Evolutionary conservation across 179 eudicot genomes (phyloP), one percentile per base, ranked within the genome.

Genomic region (Patellifolia procumbens): DNA sequence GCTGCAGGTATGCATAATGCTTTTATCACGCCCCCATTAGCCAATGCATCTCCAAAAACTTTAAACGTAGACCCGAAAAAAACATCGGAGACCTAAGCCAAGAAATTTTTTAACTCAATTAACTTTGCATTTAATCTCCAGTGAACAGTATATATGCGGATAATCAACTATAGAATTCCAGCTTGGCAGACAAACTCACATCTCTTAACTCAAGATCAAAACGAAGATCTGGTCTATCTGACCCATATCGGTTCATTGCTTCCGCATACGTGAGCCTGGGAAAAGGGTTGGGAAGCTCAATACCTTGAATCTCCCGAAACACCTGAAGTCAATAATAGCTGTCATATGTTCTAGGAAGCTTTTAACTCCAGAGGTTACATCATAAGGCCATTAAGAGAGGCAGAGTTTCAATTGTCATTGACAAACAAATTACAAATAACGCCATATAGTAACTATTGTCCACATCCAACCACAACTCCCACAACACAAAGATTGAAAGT

Each of bases 201-300:
- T 94, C 92, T 88, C 78, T 89, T 74, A 94, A 75, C 82, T 94
- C 93, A 80, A 94, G 91, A 77, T 83, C 94, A 88, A 94, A 94
- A 68, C 98, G 98, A 73, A 83, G 81, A 87, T 94, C 98, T 67
- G 97, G 98, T 81, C 87, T 89, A 88, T 94, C 98, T 75, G 98
- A 91, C 82, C 98, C 98, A 87, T 86, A 94, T 78, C 91, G 88
- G 75, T 81, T 82, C 96, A 92, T 92, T 63, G 94, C 96, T 87
- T 94, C 97, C 48, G 91, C 91, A 85, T 92, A 94, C 29, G 97
- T 92, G 66, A 94, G 91, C 88, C 96, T 91, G 29, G 94, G 98
- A 77, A 94, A 94, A 76, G 98, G 96, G 62, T 87, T 81, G 24
- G 98, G 96, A 64, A 94, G 86, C 82, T 92, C 86, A 73, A 94